Base-by-base conservation (phyloP, 2,329 filamentous ascomycete species). In the Aspergillus sp. region DNA sequence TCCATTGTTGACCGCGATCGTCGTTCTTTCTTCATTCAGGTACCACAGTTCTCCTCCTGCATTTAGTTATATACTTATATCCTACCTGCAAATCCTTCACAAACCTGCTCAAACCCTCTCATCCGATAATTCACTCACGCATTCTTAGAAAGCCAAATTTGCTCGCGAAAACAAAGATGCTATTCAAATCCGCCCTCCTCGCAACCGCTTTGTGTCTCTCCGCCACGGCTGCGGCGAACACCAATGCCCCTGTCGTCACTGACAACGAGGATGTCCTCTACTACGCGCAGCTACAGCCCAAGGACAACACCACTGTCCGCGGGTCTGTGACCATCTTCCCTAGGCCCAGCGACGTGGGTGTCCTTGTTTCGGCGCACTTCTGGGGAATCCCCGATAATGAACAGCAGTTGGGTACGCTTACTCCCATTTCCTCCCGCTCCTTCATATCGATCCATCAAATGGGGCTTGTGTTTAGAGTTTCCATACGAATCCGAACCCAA, bases 201-300 rank as follows among this genome's bases (percentile, higher is more conserved):
- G 49, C 41, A 11, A 44, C 19, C 10, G 13, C 61, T 39, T 58
- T 65, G 11, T 30, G 19, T 17, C 50, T 66, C 21, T 59, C 60
- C 3, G 54, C 51, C 5, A 47, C 59, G 11, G 56, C 48, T 10
- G 41, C 59, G 47, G 54, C 21, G 51, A 21, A 15, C 52, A 59
- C 55, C 23, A 36, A 59, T 5, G 67, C 88, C 48, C 73, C 79
- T 8, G 71, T 81, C 42, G 80, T 84, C 17, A 74, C 70, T 15
- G 78, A 83, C 75, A 90, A 90, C 76, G 84, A 87, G 3, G 82
- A 82, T 36, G 74, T 79, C 27, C 71, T 78, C 32, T 90, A 86
- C 75, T 75, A 80, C 57, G 88, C 86, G 17, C 77, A 72, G 2
- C 80, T 91, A 5, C 85, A 86, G 15, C 73, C 82, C 2, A 71